A percentile compares a stretch with the other conserved stretches of the same genome.
Evolutionary conservation across 1,284 basidiomycete species (phyloP).

Genomic region (Anthracocystis panici-leucophaei): DNA sequence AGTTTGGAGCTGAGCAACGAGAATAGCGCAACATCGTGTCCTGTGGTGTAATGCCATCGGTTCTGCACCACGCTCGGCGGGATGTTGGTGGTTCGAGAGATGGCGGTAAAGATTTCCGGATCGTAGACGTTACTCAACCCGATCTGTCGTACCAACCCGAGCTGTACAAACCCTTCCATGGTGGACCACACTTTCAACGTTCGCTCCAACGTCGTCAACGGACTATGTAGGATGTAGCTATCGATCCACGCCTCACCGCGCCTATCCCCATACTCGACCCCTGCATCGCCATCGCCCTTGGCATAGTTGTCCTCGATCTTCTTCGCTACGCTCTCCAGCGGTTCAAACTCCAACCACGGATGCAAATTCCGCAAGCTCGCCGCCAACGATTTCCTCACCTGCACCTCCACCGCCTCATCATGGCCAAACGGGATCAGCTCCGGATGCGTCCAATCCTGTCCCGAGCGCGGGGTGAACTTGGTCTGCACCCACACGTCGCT

Average conservation of each 20-base stretch:
- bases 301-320: slow-evolving; percentile 28
- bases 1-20: slow-evolving; percentile 55
- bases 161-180: slow-evolving; percentile 60
- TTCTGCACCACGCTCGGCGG: slow-evolving; percentile 62
- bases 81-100: slow-evolving; percentile 47
- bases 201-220: slow-evolving; percentile 56
- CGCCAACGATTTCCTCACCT: slow-evolving; percentile 54
- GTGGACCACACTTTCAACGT: slow-evolving; percentile 63
- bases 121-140: slow-evolving; percentile 66
- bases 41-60: slow-evolving; percentile 64
- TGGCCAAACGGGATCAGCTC: slow-evolving; percentile 53
- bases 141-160: slow-evolving; percentile 59
- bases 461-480: slow-evolving; percentile 62
- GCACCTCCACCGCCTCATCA: slow-evolving; percentile 48
- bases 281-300: slow-evolving; percentile 18
- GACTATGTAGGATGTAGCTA: slow-evolving; percentile 63
- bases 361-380: slow-evolving; percentile 50
- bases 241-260: slow-evolving; percentile 58
- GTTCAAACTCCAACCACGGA: slow-evolving; percentile 43
- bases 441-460: slow-evolving; percentile 55
- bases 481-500: slow-evolving; percentile 64
- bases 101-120: slow-evolving; percentile 57
- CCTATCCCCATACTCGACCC: slow-evolving; percentile 39
- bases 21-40: slow-evolving; percentile 66
- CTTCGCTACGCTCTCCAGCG: slow-evolving; percentile 13